A percentile compares a stretch with the other conserved stretches of the same genome.
phyloP scores from a whole-genome alignment of 805 yeast genomes.

The Maudiozyma saulgeensis region DNA sequence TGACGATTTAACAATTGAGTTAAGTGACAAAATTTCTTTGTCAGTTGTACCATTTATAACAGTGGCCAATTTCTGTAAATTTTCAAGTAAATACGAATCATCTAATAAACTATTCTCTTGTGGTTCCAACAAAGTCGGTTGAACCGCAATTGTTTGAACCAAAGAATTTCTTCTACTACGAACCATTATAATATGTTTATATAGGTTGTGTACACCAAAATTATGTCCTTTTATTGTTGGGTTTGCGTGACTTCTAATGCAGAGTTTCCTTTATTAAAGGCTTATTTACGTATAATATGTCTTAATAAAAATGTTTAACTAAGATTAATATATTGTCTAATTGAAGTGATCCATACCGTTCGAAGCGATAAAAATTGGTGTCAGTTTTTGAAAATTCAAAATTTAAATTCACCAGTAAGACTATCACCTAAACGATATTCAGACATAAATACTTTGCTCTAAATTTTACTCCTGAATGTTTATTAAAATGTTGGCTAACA shows the following conservation, averaged over 20 bases:
- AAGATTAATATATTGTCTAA: no score
- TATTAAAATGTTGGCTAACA: no score
- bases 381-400: no score
- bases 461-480: no score
- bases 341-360: no score
- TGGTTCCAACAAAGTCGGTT: conserved; percentile 16
- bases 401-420: no score
- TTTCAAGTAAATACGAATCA: conserved; percentile 17
- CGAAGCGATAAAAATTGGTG: no score
- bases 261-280: neutral
- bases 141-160: conserved; percentile 51
- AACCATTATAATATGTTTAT: conserved; percentile 6
- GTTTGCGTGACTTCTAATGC: neutral
- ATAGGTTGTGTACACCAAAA: neutral
- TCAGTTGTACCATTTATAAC: neutral
- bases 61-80: conserved; percentile 14
- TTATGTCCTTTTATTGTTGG: neutral
- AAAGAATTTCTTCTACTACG: conserved; percentile 51
- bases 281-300: neutral
- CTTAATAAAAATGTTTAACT: no score
- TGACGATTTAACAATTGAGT: neutral
- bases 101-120: conserved; percentile 19
- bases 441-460: no score
- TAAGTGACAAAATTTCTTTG: neutral
- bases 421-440: no score